Conservation (phyloP, 495 filamentous ascomycete genomes). For the Thozetella sp. region DNA sequence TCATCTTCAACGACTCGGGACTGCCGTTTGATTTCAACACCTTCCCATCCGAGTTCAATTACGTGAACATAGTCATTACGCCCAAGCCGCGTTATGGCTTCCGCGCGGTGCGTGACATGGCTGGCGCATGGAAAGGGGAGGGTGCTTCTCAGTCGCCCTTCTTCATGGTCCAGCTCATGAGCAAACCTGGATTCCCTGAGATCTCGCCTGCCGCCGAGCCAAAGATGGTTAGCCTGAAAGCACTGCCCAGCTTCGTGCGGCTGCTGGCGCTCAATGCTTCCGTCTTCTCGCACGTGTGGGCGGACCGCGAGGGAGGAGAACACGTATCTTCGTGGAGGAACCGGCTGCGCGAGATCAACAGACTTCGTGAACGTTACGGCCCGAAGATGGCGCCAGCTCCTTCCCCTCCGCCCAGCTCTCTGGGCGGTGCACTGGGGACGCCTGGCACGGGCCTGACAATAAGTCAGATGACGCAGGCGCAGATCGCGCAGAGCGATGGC, state of each 20-base stretch:
- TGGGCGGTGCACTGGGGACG: constrained; percentile 14
- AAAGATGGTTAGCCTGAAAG: constrained; percentile 80
- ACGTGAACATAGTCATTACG: constrained; percentile 92
- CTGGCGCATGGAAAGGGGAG: constrained; percentile 33
- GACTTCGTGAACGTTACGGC: constrained; percentile 68
- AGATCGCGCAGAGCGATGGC: constrained; percentile 18
- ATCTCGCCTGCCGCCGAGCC: constrained; percentile 86
- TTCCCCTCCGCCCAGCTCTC: constrained; percentile 40
- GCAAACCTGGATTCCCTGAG: constrained; percentile 81
- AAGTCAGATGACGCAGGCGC: constrained; percentile 8
- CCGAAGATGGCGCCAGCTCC: constrained; percentile 32
- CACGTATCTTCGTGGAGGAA: constrained; percentile 89
- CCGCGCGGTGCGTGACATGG: constrained; percentile 46
- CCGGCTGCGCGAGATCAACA: constrained; percentile 80
- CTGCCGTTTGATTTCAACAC: constrained; percentile 85
- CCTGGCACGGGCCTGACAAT: constrained; percentile 9
- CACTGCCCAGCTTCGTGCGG: constrained; percentile 83
- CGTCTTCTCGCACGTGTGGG: constrained; percentile 89
- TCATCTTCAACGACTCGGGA: constrained; percentile 96
- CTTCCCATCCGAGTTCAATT: constrained; percentile 92
- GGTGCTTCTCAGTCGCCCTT: constrained; percentile 50
- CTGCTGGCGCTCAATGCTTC: constrained; percentile 92
- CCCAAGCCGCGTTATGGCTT: constrained; percentile 74
- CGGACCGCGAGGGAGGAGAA: constrained; percentile 75
- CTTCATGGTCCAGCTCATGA: constrained; percentile 84